These are phyloP conservation scores for Ogataea ganodermae DNA, from an alignment of 805 yeast genomes.

Conservation along the genomic window DNA sequence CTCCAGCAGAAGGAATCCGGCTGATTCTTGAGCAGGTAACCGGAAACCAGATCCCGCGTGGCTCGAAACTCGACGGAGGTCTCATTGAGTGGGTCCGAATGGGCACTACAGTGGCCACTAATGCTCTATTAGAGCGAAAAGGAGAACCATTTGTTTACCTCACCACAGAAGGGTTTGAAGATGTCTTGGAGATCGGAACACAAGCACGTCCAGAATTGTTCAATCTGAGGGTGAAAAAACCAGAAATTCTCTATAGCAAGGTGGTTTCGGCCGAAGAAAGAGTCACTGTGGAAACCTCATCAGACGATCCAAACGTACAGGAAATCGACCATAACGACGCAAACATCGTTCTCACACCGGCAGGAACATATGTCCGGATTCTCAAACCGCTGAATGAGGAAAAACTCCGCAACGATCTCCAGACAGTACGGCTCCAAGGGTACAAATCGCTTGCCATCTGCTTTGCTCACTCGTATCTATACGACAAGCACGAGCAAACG, in stretches of 20 bases:
- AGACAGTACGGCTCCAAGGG: slow-evolving; percentile 22
- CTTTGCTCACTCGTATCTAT: slow-evolving; percentile 39
- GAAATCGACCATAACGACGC: slow-evolving; percentile 10
- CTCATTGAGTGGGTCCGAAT: slow-evolving; percentile 28
- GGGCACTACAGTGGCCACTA: slow-evolving; percentile 34
- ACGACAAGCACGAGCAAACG: slow-evolving; percentile 40
- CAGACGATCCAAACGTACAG: slow-evolving; percentile 27
- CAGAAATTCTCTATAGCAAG: slow-evolving; percentile 19
- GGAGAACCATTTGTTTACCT: slow-evolving; percentile 24
- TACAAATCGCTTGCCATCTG: slow-evolving; percentile 34
- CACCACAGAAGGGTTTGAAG: slow-evolving; percentile 35
- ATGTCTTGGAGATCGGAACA: slow-evolving; percentile 35
- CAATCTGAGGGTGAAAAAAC: slow-evolving; percentile 21
- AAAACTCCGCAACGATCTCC: slow-evolving; percentile 23
- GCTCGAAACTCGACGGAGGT: slow-evolving; percentile 20
- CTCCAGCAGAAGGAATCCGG: slow-evolving; percentile 31
- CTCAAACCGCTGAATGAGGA: slow-evolving; percentile 27
- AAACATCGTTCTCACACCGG: slow-evolving; percentile 18
- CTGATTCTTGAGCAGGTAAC: slow-evolving; percentile 24
- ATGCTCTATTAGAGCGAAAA: slow-evolving; percentile 26
- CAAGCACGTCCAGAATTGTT: slow-evolving; percentile 32
- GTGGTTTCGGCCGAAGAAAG: slow-evolving; percentile 26
- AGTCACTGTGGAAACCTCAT: slow-evolving; percentile 28
- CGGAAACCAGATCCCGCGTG: slow-evolving; percentile 19
- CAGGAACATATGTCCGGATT: slow-evolving; percentile 26